Conservation (phyloP, 2,329 filamentous ascomycete genomes). For the Westerdykella aurantiaca region DNA sequence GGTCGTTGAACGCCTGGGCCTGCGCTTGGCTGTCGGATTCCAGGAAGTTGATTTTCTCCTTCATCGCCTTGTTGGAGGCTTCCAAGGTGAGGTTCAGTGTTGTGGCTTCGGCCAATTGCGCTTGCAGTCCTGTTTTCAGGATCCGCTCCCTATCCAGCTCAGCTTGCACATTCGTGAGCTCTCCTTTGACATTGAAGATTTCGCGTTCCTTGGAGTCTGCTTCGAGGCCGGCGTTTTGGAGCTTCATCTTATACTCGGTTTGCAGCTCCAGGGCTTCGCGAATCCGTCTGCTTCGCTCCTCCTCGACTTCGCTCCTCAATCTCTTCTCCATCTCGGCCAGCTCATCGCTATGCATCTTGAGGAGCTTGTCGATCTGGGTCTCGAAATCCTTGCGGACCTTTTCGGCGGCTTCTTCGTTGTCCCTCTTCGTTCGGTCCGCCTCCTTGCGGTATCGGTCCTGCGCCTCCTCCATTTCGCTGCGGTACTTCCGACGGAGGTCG, state of each 20-base stretch:
- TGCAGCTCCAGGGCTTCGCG: constrained; percentile 63
- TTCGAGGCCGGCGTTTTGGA: constrained; percentile 45
- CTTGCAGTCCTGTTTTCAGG: constrained; percentile 53
- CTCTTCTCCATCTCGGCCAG: constrained; percentile 59
- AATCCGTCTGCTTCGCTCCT: constrained; percentile 54
- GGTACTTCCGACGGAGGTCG: constrained; percentile 49
- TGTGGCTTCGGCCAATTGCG: constrained; percentile 43
- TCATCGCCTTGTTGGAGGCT: constrained; percentile 66
- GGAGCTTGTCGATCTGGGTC: constrained; percentile 53
- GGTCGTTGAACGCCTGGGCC: constrained; percentile 74
- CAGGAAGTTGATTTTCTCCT: constrained; percentile 79
- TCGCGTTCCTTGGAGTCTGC: constrained; percentile 53
- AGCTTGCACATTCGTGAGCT: constrained; percentile 45
- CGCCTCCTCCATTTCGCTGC: constrained; percentile 53
- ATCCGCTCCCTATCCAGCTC: constrained; percentile 54
- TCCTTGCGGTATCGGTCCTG: constrained; percentile 52
- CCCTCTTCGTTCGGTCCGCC: constrained; percentile 50
- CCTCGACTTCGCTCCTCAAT: constrained; percentile 60
- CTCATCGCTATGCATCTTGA: constrained; percentile 61
- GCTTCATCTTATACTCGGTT: constrained; percentile 46
- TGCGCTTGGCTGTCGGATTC: constrained; percentile 87
- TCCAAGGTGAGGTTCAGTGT: constrained; percentile 55
- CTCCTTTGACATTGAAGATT: constrained; percentile 43
- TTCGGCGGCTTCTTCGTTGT: constrained; percentile 44
- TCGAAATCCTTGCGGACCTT: constrained; percentile 40